Percentiles rank a stretch among this genome's conserved stretches.
Evolutionary conservation across 257 asterid genomes (phyloP).

Genomic region (Paraleonurus japonicus): DNA sequence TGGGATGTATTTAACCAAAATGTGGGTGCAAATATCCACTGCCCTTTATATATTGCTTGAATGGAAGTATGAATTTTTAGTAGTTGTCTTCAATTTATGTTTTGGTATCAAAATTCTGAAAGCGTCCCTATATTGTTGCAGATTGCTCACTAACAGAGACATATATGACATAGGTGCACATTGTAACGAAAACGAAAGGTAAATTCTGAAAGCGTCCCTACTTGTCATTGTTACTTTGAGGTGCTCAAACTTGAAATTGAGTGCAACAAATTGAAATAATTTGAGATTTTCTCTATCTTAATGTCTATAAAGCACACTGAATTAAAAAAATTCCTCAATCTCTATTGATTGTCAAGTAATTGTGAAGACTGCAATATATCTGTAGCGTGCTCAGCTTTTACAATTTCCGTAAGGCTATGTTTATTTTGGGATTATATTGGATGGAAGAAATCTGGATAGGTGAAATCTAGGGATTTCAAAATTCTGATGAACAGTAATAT

Average conservation of each 20-base stretch:
- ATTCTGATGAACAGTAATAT: too few species aligned
- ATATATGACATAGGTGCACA: conserved; percentile 81
- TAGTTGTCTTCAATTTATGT: not conserved
- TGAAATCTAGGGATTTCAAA: too few species aligned
- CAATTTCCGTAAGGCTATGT: too few species aligned
- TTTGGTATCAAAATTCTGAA: conserved; percentile 12
- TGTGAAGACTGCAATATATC: not conserved
- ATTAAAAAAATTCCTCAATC: not conserved
- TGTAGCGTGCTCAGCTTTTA: too few species aligned
- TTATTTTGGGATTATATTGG: too few species aligned
- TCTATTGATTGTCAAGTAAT: not conserved
- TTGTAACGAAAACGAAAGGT: conserved; percentile 63
- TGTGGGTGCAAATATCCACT: not conserved
- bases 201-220: conserved; percentile 4
- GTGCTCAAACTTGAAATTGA: not conserved
- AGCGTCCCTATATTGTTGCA: conserved; percentile 37
- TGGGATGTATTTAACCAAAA: not conserved
- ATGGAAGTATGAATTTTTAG: not conserved
- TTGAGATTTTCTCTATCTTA: not conserved
- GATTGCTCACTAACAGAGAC: conserved; percentile 63
- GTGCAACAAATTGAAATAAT: not conserved
- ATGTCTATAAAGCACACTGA: not conserved
- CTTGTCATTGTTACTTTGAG: not conserved
- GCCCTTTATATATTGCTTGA: not conserved
- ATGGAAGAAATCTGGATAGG: too few species aligned